Evolutionary conservation across 2,329 filamentous ascomycete genomes (phyloP), one percentile per base, ranked within the genome.

Genomic region (Claviceps africana): DNA sequence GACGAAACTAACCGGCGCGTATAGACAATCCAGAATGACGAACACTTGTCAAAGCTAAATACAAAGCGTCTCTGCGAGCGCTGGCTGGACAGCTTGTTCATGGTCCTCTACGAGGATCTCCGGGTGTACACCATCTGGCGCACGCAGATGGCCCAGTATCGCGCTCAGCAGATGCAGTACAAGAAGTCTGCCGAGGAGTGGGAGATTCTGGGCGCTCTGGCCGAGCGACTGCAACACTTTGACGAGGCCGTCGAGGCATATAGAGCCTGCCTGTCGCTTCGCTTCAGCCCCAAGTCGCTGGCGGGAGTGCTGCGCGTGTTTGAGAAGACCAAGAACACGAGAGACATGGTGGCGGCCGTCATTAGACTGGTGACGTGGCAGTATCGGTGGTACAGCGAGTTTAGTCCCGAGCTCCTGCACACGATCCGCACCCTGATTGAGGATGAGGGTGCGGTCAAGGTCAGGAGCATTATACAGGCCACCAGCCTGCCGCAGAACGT

Each of bases 61-160:
- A 95, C 96, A 69, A 98, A 98, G 72, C 85, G 93, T 1, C 79
- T 98, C 1, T 98, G 93, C 63, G 93, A 98, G 69, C 83, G 93
- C 59, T 98, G 93, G 93, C 78, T 98, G 2, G 93, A 98, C 69
- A 97, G 95, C 62, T 77, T 98, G 22, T 98, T 98, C 72, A 98
- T 98, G 93, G 93, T 97, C 0, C 77, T 98, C 2, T 98, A 98
- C 66, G 93, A 98, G 67, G 93, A 98, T 63, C 78, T 98, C 19
- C 87, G 93, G 48, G 91, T 98, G 46, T 98, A 98, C 73, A 98
- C 93, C 13, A 98, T 98, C 67, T 98, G 93, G 93, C 85, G 93
- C 53, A 97, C 93, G 0, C 93, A 98, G 67, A 93, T 97, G 81
- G 87, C 89, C 0, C 91, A 97, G 66, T 96, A 90, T 65, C 84